Evolutionary conservation across 1,284 basidiomycete species (phyloP).

Genomic region (Quambalaria eucalypti): DNA sequence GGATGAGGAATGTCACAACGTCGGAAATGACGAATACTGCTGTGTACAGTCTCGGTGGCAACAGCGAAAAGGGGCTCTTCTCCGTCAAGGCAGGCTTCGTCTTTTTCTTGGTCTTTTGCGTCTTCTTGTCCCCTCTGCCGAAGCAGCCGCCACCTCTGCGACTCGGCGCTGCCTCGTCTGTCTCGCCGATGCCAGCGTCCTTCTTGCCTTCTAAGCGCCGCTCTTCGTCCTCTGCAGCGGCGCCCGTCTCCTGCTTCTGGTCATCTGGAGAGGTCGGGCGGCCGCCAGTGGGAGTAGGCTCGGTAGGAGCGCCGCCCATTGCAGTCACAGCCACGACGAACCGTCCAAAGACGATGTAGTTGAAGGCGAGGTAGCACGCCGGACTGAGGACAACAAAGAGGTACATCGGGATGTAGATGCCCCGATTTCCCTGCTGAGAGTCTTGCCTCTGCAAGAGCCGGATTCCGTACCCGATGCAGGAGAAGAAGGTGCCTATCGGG

Average conservation of each 20-base stretch:
- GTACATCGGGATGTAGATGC: constrained; percentile 19
- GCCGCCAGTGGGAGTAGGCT: no score
- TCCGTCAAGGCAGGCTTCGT: background rate
- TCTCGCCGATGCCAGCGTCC: background rate
- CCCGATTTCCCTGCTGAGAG: background rate
- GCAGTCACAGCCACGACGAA: constrained; percentile 18
- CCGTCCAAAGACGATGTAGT: constrained; percentile 30
- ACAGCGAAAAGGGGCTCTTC: constrained; percentile 2
- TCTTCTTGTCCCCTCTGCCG: no score
- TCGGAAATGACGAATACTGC: constrained; percentile 29
- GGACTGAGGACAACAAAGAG: constrained; percentile 30
- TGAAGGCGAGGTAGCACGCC: constrained; percentile 29
- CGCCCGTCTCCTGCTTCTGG: no score
- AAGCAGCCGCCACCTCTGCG: background rate
- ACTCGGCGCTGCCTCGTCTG: background rate
- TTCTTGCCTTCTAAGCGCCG: no score
- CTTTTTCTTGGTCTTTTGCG: background rate
- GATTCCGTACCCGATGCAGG: constrained; percentile 1
- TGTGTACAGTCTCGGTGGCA: constrained; percentile 14
- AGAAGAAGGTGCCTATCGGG: constrained; percentile 18
- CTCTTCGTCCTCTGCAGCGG: no score
- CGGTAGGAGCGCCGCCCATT: no score
- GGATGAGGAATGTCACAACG: constrained; percentile 20
- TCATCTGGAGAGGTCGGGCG: background rate
- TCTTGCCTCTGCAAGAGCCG: background rate